Base-by-base conservation (phyloP, 805 yeast genomes). In the Metschnikowia chrysomelidarum region DNA sequence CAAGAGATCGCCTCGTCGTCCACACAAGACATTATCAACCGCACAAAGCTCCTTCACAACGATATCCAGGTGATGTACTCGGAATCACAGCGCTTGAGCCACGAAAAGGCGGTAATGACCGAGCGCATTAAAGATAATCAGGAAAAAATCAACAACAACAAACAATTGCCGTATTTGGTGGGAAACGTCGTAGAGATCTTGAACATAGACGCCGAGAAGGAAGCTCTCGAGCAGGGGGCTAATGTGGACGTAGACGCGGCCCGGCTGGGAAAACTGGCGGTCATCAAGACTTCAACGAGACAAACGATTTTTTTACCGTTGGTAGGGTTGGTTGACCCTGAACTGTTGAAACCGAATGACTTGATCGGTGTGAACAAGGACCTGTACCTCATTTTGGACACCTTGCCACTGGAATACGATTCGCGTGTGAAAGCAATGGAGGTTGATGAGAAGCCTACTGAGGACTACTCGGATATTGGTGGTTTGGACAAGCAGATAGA, bases 401-500 rank as follows among this genome's bases (percentile, higher is more conserved):
- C 95, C 6, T 71, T 93, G 47, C 98, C 98, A 8, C 88, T 96
- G 2, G 98, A 93, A 64, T 93, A 93, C 58, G 99, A 93, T 62
- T 84, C 95, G 36, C 77, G 98, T 53, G 99, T 93, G 34, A 93
- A 93, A 67, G 98, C 98, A 9, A 87, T 93, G 99, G 98, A 93
- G 62, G 98, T 93, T 33, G 99, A 93, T 59, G 98, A 93, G 66
- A 89, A 91, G 58, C 99, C 99, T 41, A 84, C 95, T 2, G 98
- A 93, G 61, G 87, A 96, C 8, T 93, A 93, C 57, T 81, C 94
- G 1, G 98, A 93, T 60, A 94, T 93, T 50, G 99, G 99, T 57
- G 99, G 99, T 8, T 73, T 93, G 51, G 98, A 91, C 40, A 48
- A 46, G 43, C 52, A 48, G 28, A 48, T 48, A 32, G 52, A 48